These are phyloP conservation scores for Moricandia moricandioides DNA, from an alignment of 345 rosid genomes.

Conservation along the genomic window DNA sequence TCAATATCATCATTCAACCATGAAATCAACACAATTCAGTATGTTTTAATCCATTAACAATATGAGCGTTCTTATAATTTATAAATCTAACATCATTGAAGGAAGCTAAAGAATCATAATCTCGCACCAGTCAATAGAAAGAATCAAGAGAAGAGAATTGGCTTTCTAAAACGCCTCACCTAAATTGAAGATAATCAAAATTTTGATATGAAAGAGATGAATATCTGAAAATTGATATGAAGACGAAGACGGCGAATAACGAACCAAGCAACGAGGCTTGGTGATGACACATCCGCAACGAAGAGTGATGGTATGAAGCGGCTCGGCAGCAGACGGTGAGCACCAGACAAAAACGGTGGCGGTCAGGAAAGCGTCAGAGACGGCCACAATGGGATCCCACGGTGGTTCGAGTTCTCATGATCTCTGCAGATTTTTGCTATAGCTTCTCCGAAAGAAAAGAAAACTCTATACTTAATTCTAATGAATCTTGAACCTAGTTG, in stretches of 20 bases:
- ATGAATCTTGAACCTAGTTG: no score
- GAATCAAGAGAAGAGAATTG: background rate
- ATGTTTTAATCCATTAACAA: background rate
- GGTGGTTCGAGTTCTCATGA: no score
- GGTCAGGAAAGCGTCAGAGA: no score
- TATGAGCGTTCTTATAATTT: background rate
- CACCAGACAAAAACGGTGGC: no score
- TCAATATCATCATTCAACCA: background rate
- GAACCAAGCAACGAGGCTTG: background rate
- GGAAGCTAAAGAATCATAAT: background rate
- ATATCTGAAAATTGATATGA: background rate
- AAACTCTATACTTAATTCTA: no score
- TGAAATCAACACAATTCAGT: background rate
- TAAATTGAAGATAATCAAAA: background rate
- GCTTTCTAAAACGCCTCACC: background rate
- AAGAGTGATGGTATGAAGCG: background rate
- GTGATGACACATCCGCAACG: background rate
- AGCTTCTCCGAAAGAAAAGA: no score
- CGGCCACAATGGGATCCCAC: no score
- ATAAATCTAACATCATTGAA: background rate
- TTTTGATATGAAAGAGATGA: background rate
- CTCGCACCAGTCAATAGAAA: background rate
- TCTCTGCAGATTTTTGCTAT: no score
- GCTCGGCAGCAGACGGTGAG: no score
- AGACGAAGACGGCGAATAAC: background rate